phyloP scores from a whole-genome alignment of 345 rosid species.

The Hirschfeldia incana region DNA sequence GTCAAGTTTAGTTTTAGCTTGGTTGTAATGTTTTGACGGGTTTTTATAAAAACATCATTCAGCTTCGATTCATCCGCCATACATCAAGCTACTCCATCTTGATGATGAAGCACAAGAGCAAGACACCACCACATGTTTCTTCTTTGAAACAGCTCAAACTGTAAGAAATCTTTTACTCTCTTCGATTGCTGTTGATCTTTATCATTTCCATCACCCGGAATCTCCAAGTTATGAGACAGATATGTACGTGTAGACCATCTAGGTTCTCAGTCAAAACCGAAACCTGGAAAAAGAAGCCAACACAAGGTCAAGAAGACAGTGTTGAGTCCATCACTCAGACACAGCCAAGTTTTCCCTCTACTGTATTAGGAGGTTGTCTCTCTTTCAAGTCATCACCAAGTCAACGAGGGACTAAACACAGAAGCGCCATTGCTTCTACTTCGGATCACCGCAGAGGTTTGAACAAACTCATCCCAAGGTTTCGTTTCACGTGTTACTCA shows the following conservation, averaged over 20 bases:
- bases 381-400: constrained; percentile 43
- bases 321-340: constrained; percentile 20
- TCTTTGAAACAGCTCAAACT: constrained; percentile 36
- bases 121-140: constrained; percentile 25
- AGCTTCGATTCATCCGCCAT: constrained; percentile 81
- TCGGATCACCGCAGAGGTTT: constrained; percentile 37
- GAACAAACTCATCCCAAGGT: constrained; percentile 47
- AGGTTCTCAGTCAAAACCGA: constrained; percentile 29
- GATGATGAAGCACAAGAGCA: constrained; percentile 43
- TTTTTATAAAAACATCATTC: constrained; percentile 22
- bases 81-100: constrained; percentile 45
- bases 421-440: constrained; percentile 19
- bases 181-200: background rate
- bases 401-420: constrained; percentile 23
- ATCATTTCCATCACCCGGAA: background rate
- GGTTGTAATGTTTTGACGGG: background rate
- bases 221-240: background rate
- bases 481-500: constrained; percentile 36
- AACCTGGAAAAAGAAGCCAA: constrained; percentile 17
- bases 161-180: constrained; percentile 44
- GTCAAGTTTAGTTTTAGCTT: background rate
- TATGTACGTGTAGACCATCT: background rate
- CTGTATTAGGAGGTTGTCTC: constrained; percentile 44
- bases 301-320: constrained; percentile 24
- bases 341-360: constrained; percentile 37